Evolutionary conservation across 2,329 filamentous ascomycete species (phyloP).

Genomic region (Pseudodiploospora longispora): DNA sequence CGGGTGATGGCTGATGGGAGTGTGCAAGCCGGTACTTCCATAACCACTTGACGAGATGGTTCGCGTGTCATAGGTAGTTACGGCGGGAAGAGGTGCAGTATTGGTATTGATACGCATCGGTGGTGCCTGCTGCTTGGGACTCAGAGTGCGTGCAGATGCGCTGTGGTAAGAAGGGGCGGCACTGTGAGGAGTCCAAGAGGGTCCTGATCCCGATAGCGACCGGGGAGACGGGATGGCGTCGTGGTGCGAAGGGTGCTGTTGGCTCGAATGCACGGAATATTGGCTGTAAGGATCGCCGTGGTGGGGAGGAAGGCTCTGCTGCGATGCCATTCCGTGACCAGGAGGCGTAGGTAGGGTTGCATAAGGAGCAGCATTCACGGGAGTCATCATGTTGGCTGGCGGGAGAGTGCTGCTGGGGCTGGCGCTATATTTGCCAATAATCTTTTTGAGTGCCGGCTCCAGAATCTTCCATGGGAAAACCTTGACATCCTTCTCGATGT

Average conservation of each 20-base stretch:
- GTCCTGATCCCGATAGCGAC: constrained; percentile 39
- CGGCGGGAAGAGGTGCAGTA: constrained; percentile 27
- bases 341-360: constrained; percentile 41
- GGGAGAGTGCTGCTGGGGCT: constrained; percentile 33
- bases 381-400: constrained; percentile 32
- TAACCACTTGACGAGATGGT: constrained; percentile 27
- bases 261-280: constrained; percentile 32
- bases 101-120: constrained; percentile 28
- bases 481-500: constrained; percentile 99
- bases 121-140: constrained; percentile 26
- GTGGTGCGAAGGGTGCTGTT: constrained; percentile 23
- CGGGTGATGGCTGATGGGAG: constrained; percentile 29
- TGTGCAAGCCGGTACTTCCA: constrained; percentile 31
- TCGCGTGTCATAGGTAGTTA: constrained; percentile 32
- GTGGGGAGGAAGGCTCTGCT: constrained; percentile 20
- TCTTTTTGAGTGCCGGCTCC: constrained; percentile 84
- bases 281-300: constrained; percentile 25
- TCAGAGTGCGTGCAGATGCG: constrained; percentile 33
- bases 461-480: constrained; percentile 96
- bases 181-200: constrained; percentile 42
- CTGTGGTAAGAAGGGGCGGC: constrained; percentile 25
- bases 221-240: constrained; percentile 46
- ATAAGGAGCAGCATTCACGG: constrained; percentile 31
- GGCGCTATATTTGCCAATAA: constrained; percentile 89
- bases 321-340: constrained; percentile 22